Evolutionary conservation across 768 basidiomycete genomes (phyloP).

Genomic region (Leucosporidium scottii): DNA sequence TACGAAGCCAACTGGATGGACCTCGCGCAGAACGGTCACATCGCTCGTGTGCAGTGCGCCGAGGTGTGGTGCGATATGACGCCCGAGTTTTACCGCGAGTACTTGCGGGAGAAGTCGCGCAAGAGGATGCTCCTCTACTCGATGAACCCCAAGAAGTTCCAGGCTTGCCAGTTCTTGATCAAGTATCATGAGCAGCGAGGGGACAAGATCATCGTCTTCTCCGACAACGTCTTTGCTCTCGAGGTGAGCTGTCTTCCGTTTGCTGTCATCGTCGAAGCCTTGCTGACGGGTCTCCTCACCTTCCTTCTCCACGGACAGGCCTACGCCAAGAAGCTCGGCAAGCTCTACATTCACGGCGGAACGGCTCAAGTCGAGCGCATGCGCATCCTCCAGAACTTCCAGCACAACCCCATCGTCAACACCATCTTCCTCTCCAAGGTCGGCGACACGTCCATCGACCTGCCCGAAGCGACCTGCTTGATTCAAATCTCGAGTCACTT

Average conservation of each 20-base stretch:
- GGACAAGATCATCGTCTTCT: constrained; percentile 99
- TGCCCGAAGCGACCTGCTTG: constrained; percentile 97
- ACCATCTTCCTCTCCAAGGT: constrained; percentile 99
- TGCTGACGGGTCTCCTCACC: neutral
- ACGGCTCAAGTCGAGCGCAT: constrained; percentile 85
- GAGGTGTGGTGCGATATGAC: constrained; percentile 99
- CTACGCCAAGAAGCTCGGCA: constrained; percentile 70
- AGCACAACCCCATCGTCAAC: constrained; percentile 83
- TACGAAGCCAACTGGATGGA: constrained; percentile 99
- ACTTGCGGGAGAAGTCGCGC: constrained; percentile 81
- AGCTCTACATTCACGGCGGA: constrained; percentile 86
- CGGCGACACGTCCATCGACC: constrained; percentile 96
- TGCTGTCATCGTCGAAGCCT: neutral
- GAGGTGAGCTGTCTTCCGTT: constrained; percentile 65
- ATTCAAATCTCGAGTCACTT: constrained; percentile 99
- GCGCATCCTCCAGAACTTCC: constrained; percentile 89
- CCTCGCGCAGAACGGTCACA: constrained; percentile 96
- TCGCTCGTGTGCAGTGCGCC: constrained; percentile 99
- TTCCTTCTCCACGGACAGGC: constrained; percentile 41
- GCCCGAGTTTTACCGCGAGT: constrained; percentile 97
- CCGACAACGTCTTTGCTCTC: constrained; percentile 93
- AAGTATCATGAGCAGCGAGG: constrained; percentile 96
- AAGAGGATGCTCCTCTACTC: constrained; percentile 95
- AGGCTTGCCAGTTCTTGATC: constrained; percentile 97
- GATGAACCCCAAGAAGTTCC: constrained; percentile 99